Conservation (phyloP, 1,284 basidiomycete genomes). For the Hemileia vastatrix region DNA sequence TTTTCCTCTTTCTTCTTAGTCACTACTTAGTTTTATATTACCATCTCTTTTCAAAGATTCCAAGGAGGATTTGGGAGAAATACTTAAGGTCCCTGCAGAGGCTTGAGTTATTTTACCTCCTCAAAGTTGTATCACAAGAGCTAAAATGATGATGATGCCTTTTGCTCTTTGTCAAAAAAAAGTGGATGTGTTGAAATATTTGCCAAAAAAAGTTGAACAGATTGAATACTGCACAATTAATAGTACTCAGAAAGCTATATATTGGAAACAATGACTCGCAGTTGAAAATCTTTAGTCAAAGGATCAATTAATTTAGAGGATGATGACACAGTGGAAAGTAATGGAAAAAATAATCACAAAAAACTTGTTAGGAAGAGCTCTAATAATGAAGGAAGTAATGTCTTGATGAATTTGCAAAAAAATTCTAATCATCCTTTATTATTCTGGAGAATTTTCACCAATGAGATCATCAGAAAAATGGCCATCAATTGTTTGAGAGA, state of each 20-base stretch:
- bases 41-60: constrained; percentile 74
- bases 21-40: constrained; percentile 95
- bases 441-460: constrained; percentile 74
- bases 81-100: constrained; percentile 91
- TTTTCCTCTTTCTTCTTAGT: constrained; percentile 51
- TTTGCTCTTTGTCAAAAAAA: constrained; percentile 94
- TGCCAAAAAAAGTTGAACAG: constrained; percentile 82
- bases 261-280: constrained; percentile 74
- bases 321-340: constrained; percentile 42
- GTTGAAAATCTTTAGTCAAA: constrained; percentile 68
- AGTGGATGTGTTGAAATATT: constrained; percentile 81
- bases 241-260: constrained; percentile 67
- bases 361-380: constrained; percentile 4
- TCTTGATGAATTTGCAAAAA: constrained; percentile 91
- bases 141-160: constrained; percentile 98
- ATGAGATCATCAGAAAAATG: constrained; percentile 63
- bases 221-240: constrained; percentile 95
- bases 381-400: constrained; percentile 51
- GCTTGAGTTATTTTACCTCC: constrained; percentile 75
- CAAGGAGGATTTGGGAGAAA: constrained; percentile 66
- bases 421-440: constrained; percentile 93
- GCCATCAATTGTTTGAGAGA: constrained; percentile 79
- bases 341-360: constrained; percentile 53
- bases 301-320: constrained; percentile 44
- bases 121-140: constrained; percentile 78